phyloP scores from a whole-genome alignment of 192 early-diverging fungal genomes.

The Spinellus fusiger region DNA sequence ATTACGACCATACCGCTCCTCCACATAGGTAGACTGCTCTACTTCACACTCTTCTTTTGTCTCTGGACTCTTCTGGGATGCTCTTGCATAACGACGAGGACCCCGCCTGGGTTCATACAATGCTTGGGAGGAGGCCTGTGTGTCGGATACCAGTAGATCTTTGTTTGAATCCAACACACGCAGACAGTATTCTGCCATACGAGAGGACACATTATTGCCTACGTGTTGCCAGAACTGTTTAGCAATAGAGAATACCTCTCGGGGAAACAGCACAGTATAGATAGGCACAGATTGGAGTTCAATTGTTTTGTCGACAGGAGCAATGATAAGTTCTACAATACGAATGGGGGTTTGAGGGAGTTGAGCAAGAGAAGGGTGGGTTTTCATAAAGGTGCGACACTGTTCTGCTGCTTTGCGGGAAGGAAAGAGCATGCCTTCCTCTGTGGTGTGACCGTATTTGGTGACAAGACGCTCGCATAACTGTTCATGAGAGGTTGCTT shows the following conservation, averaged over 20 bases:
- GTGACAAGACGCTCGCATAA: slow-evolving; percentile 41
- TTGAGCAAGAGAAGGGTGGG: slow-evolving; percentile 34
- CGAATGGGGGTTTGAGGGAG: slow-evolving; percentile 30
- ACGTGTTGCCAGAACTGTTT: slow-evolving; percentile 97
- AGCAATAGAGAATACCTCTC: slow-evolving; percentile 59
- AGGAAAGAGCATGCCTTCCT: slow-evolving; percentile 73
- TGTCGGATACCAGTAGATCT: not conserved
- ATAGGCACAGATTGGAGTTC: slow-evolving; percentile 40
- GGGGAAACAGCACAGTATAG: slow-evolving; percentile 72
- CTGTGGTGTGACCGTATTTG: slow-evolving; percentile 59
- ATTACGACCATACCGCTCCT: slow-evolving; percentile 94
- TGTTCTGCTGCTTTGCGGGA: slow-evolving; percentile 57
- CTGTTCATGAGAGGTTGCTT: not conserved
- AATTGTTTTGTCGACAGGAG: slow-evolving; percentile 38
- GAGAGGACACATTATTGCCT: slow-evolving; percentile 82
- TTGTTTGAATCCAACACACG: slow-evolving; percentile 58
- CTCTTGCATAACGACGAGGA: slow-evolving; percentile 8
- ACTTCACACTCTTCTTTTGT: slow-evolving; percentile 31
- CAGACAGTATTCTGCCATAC: slow-evolving; percentile 81
- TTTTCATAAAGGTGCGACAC: slow-evolving; percentile 59
- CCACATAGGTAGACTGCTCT: slow-evolving; percentile 70
- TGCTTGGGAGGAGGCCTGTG: slow-evolving; percentile 11
- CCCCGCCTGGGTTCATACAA: slow-evolving; percentile 14
- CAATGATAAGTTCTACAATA: slow-evolving; percentile 61
- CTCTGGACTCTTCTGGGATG: not conserved